Percentiles rank a stretch among this genome's conserved stretches.
Evolutionary conservation across 164 flowering plant species (phyloP).

Genomic region (Nymphaea colorata): DNA sequence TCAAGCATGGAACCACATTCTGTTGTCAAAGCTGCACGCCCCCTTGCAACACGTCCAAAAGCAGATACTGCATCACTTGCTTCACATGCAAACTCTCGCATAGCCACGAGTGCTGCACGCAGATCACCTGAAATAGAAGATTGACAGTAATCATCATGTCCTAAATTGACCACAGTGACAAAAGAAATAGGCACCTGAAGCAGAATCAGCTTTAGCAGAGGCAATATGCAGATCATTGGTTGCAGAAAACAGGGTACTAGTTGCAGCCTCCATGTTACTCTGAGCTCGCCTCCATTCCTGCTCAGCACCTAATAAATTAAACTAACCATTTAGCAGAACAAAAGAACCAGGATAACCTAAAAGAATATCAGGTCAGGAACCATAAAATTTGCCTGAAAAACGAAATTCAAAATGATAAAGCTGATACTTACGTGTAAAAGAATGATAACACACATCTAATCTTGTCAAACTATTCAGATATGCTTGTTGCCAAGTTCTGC

Average conservation of each 20-base stretch:
- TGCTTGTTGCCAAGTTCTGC: constrained; percentile 79
- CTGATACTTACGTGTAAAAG: constrained; percentile 57
- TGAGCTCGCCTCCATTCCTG: constrained; percentile 85
- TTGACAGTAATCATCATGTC: not conserved
- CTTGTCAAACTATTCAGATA: constrained; percentile 59
- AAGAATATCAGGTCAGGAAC: too few species aligned
- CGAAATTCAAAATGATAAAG: too few species aligned
- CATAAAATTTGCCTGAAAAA: too few species aligned
- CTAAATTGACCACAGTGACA: not conserved
- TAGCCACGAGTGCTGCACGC: constrained; percentile 60
- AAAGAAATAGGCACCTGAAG: constrained; percentile 47
- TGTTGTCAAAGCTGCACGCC: constrained; percentile 89
- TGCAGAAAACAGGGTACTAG: constrained; percentile 56
- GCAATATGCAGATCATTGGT: constrained; percentile 63
- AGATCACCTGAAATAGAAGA: constrained; percentile 49
- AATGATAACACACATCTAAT: constrained; percentile 71
- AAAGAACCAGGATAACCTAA: not conserved
- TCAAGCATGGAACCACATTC: constrained; percentile 99
- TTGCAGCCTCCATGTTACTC: constrained; percentile 74
- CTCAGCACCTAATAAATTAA: constrained; percentile 51
- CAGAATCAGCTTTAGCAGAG: constrained; percentile 69
- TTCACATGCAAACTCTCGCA: constrained; percentile 81
- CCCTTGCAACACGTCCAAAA: constrained; percentile 50
- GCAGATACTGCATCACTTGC: constrained; percentile 63
- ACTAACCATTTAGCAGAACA: constrained; percentile 2